Evolutionary conservation across 108 stramenopile species (phyloP).

Genomic region (Nitzschia inconspicua): DNA sequence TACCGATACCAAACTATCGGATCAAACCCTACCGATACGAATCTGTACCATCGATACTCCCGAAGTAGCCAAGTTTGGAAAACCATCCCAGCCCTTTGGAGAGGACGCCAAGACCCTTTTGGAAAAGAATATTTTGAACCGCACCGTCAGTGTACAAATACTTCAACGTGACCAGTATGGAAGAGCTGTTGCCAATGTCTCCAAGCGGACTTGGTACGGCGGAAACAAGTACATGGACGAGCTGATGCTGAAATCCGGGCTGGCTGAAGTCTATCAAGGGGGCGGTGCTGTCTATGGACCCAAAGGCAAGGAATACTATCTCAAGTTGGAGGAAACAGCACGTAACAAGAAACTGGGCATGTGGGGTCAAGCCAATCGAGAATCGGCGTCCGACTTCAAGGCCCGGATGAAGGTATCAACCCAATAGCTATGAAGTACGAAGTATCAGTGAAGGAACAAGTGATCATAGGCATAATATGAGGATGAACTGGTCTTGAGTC

Average conservation of each 20-base stretch:
- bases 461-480: no score
- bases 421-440: no score
- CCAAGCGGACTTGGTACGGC: background rate
- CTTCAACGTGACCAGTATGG: slow-evolving; percentile 50
- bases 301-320: slow-evolving; percentile 33
- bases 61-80: slow-evolving; percentile 46
- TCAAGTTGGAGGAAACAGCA: slow-evolving; percentile 30
- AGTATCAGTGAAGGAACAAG: no score
- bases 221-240: slow-evolving; percentile 24
- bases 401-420: slow-evolving; percentile 33
- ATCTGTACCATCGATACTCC: slow-evolving; percentile 56
- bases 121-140: slow-evolving; percentile 11
- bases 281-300: slow-evolving; percentile 52
- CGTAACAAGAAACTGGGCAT: slow-evolving; percentile 30
- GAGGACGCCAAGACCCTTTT: slow-evolving; percentile 45
- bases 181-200: slow-evolving; percentile 40
- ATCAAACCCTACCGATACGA: slow-evolving; percentile 40
- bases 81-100: slow-evolving; percentile 52
- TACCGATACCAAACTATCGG: slow-evolving; percentile 21
- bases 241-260: slow-evolving; percentile 34
- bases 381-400: slow-evolving; percentile 51
- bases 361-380: slow-evolving; percentile 35
- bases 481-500: no score
- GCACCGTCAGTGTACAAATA: slow-evolving; percentile 17
- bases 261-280: slow-evolving; percentile 54